Evolutionary conservation across 2,329 filamentous ascomycete species (phyloP).

Genomic region (Penicillium crustosum): DNA sequence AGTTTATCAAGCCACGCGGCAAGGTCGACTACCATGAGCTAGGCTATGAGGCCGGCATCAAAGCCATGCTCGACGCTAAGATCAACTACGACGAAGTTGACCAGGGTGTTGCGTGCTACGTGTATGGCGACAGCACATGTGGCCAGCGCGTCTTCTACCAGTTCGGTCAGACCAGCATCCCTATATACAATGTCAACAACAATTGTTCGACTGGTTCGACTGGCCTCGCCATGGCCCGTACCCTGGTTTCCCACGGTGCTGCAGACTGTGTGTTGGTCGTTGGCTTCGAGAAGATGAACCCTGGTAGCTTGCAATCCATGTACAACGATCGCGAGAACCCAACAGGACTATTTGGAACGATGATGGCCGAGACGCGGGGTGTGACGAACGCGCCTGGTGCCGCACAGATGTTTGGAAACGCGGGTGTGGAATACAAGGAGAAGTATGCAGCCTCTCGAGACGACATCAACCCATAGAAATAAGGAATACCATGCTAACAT

Average conservation of each 20-base stretch:
- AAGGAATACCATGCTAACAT: neutral
- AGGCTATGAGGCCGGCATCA: constrained; percentile 87
- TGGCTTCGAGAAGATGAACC: constrained; percentile 98
- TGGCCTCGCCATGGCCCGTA: constrained; percentile 79
- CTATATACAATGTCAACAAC: constrained; percentile 98
- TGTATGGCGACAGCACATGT: constrained; percentile 92
- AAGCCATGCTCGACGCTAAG: constrained; percentile 72
- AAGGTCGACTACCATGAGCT: constrained; percentile 94
- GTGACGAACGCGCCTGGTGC: constrained; percentile 79
- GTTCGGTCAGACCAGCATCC: constrained; percentile 95
- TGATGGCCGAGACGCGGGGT: constrained; percentile 82
- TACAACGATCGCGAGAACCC: constrained; percentile 86
- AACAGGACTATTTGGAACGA: constrained; percentile 66
- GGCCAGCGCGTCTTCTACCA: constrained; percentile 98
- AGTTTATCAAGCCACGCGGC: constrained; percentile 95
- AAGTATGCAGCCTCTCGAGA: constrained; percentile 56
- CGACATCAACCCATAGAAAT: neutral
- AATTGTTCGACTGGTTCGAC: constrained; percentile 97
- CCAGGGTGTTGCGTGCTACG: constrained; percentile 94
- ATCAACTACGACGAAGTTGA: constrained; percentile 97
- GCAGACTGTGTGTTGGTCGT: constrained; percentile 88
- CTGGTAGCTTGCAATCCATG: constrained; percentile 77
- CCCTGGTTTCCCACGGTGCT: constrained; percentile 73
- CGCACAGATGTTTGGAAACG: constrained; percentile 94
- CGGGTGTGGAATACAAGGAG: constrained; percentile 91